Percentiles rank a stretch among this genome's conserved stretches.
Conservation (phyloP, 306 rosid genomes). For the Betula pendula region DNA sequence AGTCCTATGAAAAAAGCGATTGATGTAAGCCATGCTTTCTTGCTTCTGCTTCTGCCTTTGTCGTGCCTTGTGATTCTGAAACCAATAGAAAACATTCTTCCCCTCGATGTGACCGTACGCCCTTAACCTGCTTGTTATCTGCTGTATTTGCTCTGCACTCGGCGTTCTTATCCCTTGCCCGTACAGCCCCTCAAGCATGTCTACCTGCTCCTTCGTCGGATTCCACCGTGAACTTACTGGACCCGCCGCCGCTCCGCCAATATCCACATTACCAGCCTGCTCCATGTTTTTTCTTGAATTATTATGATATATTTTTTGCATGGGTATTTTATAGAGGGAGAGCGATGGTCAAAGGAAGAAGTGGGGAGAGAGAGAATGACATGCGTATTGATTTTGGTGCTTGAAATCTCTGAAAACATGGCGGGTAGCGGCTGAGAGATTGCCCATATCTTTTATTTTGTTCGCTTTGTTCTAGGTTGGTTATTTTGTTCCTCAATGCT, state of each 20-base stretch:
- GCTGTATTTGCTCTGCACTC: constrained; percentile 76
- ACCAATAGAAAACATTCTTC: constrained; percentile 96
- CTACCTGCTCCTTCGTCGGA: constrained; percentile 90
- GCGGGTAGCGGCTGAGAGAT: constrained; percentile 59
- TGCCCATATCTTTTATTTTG: constrained; percentile 27
- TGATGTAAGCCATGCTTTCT: constrained; percentile 55
- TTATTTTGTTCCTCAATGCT: constrained; percentile 39
- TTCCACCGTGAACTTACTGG: constrained; percentile 67
- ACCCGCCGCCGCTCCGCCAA: neutral
- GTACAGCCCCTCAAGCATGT: constrained; percentile 68
- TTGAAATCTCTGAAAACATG: constrained; percentile 89
- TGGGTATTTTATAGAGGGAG: constrained; percentile 47
- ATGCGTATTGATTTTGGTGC: constrained; percentile 97
- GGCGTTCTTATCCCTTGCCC: constrained; percentile 83
- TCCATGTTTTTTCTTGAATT: constrained; percentile 28
- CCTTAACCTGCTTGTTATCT: constrained; percentile 61
- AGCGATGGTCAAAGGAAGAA: constrained; percentile 36
- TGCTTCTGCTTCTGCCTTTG: constrained; percentile 93
- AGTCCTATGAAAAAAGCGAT: constrained; percentile 39
- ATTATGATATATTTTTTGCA: constrained; percentile 17
- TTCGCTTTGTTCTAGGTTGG: constrained; percentile 28
- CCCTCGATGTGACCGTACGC: constrained; percentile 85
- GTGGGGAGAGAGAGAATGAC: constrained; percentile 50
- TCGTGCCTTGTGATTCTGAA: constrained; percentile 94
- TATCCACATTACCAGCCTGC: neutral